A percentile compares a stretch with the other conserved stretches of the same genome.
Conservation (phyloP, 805 yeast genomes). For the Hanseniaspora taiwanica region DNA sequence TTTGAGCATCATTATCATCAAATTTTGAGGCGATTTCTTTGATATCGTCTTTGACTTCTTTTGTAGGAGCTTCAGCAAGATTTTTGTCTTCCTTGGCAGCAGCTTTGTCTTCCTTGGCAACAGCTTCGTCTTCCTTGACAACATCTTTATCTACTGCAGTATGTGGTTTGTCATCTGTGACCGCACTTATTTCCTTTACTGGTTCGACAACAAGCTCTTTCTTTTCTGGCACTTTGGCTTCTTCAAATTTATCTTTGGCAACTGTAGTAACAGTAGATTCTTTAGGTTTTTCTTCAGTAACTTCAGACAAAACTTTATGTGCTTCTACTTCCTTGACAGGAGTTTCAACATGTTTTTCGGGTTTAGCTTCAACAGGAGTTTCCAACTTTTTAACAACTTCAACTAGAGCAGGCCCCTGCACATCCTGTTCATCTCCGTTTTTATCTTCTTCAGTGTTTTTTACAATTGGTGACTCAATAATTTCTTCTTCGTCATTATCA, state of each 20-base stretch:
- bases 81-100: slow-evolving; percentile 5
- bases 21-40: slow-evolving; percentile 2
- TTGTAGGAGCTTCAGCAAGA: slow-evolving; percentile 8
- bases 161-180: slow-evolving; percentile 3
- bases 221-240: background rate
- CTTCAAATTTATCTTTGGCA: slow-evolving; percentile 2
- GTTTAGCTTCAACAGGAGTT: background rate
- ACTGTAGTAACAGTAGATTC: slow-evolving; percentile 4
- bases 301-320: slow-evolving; percentile 1
- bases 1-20: background rate
- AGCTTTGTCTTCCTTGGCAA: slow-evolving; percentile 5
- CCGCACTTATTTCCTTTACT: background rate
- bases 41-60: slow-evolving; percentile 6
- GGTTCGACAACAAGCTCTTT: slow-evolving; percentile 4
- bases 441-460: background rate
- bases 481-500: background rate
- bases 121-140: slow-evolving; percentile 5
- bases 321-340: background rate
- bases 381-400: slow-evolving; percentile 5
- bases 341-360: background rate
- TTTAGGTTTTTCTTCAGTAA: slow-evolving; percentile 2
- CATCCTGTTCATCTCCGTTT: background rate
- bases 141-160: background rate
- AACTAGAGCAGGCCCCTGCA: background rate
- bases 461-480: background rate